Conservation (phyloP, 352 stramenopile genomes). For the Ophiocytium majus region DNA sequence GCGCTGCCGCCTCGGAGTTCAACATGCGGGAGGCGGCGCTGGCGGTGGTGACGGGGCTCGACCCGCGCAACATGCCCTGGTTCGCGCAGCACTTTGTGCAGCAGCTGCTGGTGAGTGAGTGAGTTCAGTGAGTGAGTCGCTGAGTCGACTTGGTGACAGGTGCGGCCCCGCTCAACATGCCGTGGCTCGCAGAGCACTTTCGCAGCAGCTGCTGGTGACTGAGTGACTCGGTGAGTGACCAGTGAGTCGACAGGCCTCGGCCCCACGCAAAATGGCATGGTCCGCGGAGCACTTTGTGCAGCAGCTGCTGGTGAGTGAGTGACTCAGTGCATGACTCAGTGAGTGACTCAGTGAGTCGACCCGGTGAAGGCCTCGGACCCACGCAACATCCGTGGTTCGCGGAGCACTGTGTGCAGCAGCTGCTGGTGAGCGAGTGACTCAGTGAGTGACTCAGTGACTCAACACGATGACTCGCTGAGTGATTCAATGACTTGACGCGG, state of each 20-base stretch:
- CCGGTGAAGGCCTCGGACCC: not conserved
- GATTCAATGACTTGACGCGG: no score
- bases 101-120: constrained; percentile 15
- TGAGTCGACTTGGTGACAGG: not conserved
- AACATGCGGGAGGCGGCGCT: not conserved
- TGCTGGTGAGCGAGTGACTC: no score
- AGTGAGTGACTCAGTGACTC: no score
- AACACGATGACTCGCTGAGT: no score
- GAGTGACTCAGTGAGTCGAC: no score
- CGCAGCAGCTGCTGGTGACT: constrained; percentile 14
- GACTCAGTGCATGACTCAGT: no score
- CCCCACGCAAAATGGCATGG: constrained; percentile 20
- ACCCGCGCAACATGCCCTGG: constrained; percentile 22
- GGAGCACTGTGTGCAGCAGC: constrained; percentile 18
- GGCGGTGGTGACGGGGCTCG: not conserved
- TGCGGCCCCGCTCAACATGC: not conserved
- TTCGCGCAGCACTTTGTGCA: constrained; percentile 21
- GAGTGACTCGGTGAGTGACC: no score
- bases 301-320: constrained; percentile 15
- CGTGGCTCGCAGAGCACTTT: constrained; percentile 18
- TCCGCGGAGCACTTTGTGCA: constrained; percentile 21
- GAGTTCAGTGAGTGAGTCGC: no score
- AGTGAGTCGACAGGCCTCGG: no score
- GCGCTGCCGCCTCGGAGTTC: not conserved
- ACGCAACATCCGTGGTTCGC: constrained; percentile 12